These are phyloP conservation scores for Fusarium sp. DNA, from an alignment of 2,329 filamentous ascomycete genomes.

Conservation along the genomic window DNA sequence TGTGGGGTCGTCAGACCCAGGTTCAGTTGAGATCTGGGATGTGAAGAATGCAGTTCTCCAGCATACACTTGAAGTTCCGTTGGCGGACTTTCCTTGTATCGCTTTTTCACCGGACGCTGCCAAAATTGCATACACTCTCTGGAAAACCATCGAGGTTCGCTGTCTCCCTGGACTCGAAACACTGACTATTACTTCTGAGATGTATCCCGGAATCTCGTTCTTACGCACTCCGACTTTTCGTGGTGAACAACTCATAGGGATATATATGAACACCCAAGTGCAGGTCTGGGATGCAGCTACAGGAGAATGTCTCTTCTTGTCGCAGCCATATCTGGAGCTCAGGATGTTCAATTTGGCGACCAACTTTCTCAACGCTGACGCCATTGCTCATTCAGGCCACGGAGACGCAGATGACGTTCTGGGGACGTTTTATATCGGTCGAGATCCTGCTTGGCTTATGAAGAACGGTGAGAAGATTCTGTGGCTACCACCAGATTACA, in stretches of 20 bases:
- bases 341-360: fast-evolving
- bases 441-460: fast-evolving
- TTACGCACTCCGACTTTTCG: neutral
- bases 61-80: fast-evolving
- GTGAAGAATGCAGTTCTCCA: neutral
- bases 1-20: fast-evolving
- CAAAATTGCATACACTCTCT: neutral
- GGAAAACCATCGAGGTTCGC: neutral
- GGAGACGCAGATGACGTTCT: no score
- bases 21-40: neutral
- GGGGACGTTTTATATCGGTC: neutral
- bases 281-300: neutral
- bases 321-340: neutral
- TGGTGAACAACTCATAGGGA: neutral
- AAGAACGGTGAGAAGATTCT: fast-evolving
- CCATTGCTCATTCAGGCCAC: no score
- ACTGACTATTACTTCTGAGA: neutral
- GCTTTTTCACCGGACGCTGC: neutral
- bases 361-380: neutral
- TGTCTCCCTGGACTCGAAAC: neutral
- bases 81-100: fast-evolving
- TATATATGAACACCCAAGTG: neutral
- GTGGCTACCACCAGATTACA: neutral
- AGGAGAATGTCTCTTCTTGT: neutral
- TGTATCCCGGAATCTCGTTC: fast-evolving